Evolutionary conservation across 371 early-diverging fungal species (phyloP), one percentile per base, ranked within the genome.

Genomic region (Mortierella sp.): DNA sequence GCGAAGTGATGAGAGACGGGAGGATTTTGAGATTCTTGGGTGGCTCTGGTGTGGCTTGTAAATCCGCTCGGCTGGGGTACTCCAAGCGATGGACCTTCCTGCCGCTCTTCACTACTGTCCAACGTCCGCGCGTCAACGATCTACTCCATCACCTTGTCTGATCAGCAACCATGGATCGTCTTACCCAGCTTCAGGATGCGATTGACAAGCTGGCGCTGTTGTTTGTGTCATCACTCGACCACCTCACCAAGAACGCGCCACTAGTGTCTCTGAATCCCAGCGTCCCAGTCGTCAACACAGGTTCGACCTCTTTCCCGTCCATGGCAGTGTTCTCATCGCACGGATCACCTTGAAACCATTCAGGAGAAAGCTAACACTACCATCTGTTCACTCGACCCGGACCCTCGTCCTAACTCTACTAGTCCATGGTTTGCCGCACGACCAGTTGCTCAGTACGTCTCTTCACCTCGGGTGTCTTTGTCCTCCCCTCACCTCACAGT

Each of bases 111-210:
- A n/a, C n/a, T n/a, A n/a, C n/a, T n/a, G n/a, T n/a, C n/a, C n/a
- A n/a, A n/a, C n/a, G n/a, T n/a, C n/a, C n/a, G n/a, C n/a, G n/a
- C n/a, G n/a, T n/a, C n/a, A n/a, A 6, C n/a, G 25, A 24, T 46
- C 17, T 24, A 14, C 29, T 48, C 19, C 22, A 21, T 19, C 46
- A 10, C 25, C 8, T 39, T 43, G 16, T 28, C 34, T 12, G 37
- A 21, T 24, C 3, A 8, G 9, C 14, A 1, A 16, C 39, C 43
- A 84, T 84, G 85, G 85, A 84, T 71, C 55, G 85, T 56, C 67
- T 84, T 43, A 88, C 88, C 19, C 88, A 88, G 62, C 61, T 88
- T n/a, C 88, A 88, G 64, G 85, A 88, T 81, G 82, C 86, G 9
- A 85, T 88, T 60, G 88, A 88, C 67, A 78, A 84, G 41, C 48